Base-by-base conservation (phyloP, 1,284 basidiomycete species). In the Leucoagaricus sp. region DNA sequence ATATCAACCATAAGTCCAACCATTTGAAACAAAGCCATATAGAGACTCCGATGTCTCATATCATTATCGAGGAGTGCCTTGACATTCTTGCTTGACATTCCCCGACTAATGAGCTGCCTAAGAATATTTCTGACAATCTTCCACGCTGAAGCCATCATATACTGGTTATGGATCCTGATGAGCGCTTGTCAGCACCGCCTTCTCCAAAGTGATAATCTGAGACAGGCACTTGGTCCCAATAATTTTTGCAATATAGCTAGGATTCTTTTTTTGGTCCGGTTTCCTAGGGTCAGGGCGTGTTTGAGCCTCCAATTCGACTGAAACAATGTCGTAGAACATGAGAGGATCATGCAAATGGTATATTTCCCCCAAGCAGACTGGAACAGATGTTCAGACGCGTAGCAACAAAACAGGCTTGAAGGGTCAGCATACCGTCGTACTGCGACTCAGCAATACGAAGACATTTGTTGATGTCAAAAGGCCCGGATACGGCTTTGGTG, bases 71-170 rank as follows among this genome's bases (percentile, higher is more conserved):
- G 74, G 57, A 83, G 79, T 4, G 63, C 60, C 55, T 81, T 80
- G 55, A 84, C 71, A 28, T 74, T 75, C 40, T 69, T 64, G 54
- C 89, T 84, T 10, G 73, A 70, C 17, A 88, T 63, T 17, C 85
- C 85, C 3, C 76, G 72, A 13, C 77, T 70, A 19, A 78, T 72
- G 46, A 91, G 70, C 26, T 80, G 74, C 44, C 75, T 75, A 44
- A 91, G 70, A 29, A 74, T 75, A 53, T 85, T 77, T 15, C 78
- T 71, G 15, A 88, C 80, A 51, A 91, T 74, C 60, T 78, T 85
- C 90, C 90, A 92, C 3, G 82, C 86, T 10, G 88, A 84, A 21
- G 89, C 86, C 47, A 91, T 75, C 80, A 87, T 83, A 69, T 89
- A 90, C 4, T 83, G 70, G 67, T 92, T 92, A 68, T 92, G 89